phyloP scores from a whole-genome alignment of 176 grass and related monocot species.

The Phragmites australis region DNA sequence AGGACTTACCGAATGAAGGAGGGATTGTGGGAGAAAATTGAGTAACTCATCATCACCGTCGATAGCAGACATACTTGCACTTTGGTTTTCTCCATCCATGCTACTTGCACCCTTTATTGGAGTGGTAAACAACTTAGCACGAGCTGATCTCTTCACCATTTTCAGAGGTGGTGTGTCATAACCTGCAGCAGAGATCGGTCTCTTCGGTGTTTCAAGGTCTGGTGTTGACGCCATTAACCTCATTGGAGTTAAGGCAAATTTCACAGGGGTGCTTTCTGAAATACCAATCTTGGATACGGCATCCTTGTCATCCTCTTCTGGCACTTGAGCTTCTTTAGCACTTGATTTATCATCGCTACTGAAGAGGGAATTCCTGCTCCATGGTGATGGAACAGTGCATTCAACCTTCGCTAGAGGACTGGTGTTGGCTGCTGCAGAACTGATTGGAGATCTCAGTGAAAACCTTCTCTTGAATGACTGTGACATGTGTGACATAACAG shows the following conservation, averaged over 20 bases:
- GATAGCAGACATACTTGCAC: background rate
- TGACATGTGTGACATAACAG: conserved; percentile 59
- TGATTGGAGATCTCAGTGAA: conserved; percentile 39
- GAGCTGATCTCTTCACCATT: conserved; percentile 49
- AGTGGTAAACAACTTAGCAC: conserved; percentile 73
- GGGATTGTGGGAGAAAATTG: conserved; percentile 68
- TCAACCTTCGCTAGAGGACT: conserved; percentile 8
- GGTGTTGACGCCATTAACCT: conserved; percentile 61
- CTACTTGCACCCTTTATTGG: conserved; percentile 50
- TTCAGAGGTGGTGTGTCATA: conserved; percentile 39
- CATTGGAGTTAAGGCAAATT: conserved; percentile 56
- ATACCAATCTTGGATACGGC: conserved; percentile 9
- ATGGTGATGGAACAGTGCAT: conserved; percentile 6
- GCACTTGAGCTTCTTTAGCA: background rate
- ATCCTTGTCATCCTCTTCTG: conserved; percentile 22
- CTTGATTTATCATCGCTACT: background rate
- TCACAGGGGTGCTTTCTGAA: conserved; percentile 67
- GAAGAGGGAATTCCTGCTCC: conserved; percentile 23
- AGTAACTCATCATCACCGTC: conserved; percentile 47
- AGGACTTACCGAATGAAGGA: conserved; percentile 68
- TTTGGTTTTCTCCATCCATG: conserved; percentile 35
- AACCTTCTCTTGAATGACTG: conserved; percentile 68
- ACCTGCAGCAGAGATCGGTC: conserved; percentile 33
- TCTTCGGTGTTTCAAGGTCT: conserved; percentile 58
- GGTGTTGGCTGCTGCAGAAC: background rate